Evolutionary conservation across 208 protist species (phyloP).

Genomic region (Cochliopodium minus): DNA sequence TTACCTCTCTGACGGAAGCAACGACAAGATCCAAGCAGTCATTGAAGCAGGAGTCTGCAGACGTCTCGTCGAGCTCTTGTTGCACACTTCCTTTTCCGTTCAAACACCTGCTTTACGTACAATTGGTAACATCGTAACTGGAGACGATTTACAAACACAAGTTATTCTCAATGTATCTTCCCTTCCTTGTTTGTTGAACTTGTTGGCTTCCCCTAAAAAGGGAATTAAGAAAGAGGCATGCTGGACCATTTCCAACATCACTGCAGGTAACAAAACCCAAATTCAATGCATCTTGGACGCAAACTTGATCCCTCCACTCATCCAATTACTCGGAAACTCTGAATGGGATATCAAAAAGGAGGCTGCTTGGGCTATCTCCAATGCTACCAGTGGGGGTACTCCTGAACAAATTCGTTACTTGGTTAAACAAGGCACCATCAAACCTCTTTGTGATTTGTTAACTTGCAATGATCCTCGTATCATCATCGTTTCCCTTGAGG

Average conservation of each 20-base stretch:
- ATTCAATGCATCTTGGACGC: conserved; percentile 62
- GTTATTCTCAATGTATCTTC: conserved; percentile 68
- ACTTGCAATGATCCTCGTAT: conserved; percentile 61
- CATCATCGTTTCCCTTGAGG: conserved; percentile 77
- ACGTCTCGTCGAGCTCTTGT: conserved; percentile 77
- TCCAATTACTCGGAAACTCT: conserved; percentile 51
- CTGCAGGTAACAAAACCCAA: conserved; percentile 74
- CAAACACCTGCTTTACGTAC: conserved; percentile 82
- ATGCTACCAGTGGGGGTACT: conserved; percentile 72
- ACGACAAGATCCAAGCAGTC: conserved; percentile 78
- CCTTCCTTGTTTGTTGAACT: conserved; percentile 42
- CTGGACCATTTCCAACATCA: conserved; percentile 97
- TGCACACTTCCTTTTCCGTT: conserved; percentile 33
- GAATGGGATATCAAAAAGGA: conserved; percentile 91
- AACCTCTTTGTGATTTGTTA: conserved; percentile 74
- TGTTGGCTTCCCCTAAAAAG: conserved; percentile 58
- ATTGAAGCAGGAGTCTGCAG: conserved; percentile 62
- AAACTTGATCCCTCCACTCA: conserved; percentile 64
- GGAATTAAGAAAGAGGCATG: conserved; percentile 90
- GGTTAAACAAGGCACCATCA: conserved; percentile 59
- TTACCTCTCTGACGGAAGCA: conserved; percentile 81
- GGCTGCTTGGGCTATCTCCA: conserved; percentile 87
- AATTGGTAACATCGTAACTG: conserved; percentile 94
- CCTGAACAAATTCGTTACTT: conserved; percentile 60
- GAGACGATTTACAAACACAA: conserved; percentile 83